phyloP scores from a whole-genome alignment of 306 rosid genomes.

The Pachyrhizus erosus region DNA sequence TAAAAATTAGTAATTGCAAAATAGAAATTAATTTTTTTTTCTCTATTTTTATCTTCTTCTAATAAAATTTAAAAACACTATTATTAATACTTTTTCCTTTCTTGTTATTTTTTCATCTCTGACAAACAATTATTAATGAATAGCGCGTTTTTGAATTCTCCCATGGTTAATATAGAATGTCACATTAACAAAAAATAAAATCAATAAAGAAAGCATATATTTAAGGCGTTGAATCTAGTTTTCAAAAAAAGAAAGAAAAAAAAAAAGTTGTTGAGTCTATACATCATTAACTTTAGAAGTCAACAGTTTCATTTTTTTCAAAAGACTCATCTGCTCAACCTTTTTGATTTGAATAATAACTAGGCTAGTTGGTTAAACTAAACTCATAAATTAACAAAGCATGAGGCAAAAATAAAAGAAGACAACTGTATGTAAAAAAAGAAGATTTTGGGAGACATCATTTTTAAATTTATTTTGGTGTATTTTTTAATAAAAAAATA shows the following conservation, averaged over 20 bases:
- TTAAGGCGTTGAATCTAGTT: neutral
- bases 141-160: neutral
- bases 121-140: neutral
- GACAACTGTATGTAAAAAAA: neutral
- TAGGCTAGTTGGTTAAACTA: slow-evolving; percentile 5
- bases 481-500: too few species aligned
- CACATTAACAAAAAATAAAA: neutral
- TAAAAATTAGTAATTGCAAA: too few species aligned
- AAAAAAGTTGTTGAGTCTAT: too few species aligned
- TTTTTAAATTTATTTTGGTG: too few species aligned
- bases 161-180: neutral
- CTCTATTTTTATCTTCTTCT: too few species aligned
- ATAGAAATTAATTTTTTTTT: too few species aligned
- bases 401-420: neutral
- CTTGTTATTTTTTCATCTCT: neutral
- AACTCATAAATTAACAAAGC: neutral
- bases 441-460: too few species aligned
- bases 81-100: neutral
- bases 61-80: neutral
- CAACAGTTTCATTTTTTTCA: neutral
- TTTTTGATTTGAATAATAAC: neutral
- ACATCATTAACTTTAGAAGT: neutral
- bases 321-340: neutral
- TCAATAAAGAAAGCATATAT: neutral
- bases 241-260: too few species aligned